Percentiles rank a stretch among this genome's conserved stretches.
phyloP scores from a whole-genome alignment of 2,329 filamentous ascomycete genomes.

The Fusarium nanum region DNA sequence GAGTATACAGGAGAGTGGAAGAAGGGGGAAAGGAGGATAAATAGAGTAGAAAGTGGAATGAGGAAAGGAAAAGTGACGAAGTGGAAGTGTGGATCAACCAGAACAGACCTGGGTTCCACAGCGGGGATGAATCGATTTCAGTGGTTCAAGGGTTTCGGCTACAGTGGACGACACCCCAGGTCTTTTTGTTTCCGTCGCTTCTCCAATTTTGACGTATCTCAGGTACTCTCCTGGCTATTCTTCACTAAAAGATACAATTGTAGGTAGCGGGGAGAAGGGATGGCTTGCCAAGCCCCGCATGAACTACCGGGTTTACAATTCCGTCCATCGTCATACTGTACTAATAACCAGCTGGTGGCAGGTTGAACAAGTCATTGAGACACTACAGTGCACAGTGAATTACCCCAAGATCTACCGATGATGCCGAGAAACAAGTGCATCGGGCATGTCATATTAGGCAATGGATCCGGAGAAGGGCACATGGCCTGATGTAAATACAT shows the following conservation, averaged over 20 bases:
- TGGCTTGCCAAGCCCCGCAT: constrained; percentile 19
- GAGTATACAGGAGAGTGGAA: not conserved
- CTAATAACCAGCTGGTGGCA: not conserved
- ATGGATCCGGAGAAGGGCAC: constrained; percentile 11
- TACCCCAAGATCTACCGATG: constrained; percentile 27
- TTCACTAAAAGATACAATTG: constrained; percentile 11
- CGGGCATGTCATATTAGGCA: constrained; percentile 27
- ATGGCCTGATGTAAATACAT: constrained; percentile 34
- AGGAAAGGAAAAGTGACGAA: constrained; percentile 36
- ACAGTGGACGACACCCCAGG: constrained; percentile 19
- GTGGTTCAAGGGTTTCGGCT: constrained; percentile 19
- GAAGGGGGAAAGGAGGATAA: constrained; percentile 22
- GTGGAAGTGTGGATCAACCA: constrained; percentile 38
- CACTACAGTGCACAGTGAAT: not conserved
- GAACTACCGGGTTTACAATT: constrained; percentile 12
- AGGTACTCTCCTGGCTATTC: constrained; percentile 11
- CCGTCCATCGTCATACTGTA: constrained; percentile 7
- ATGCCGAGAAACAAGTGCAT: constrained; percentile 35
- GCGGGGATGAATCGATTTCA: constrained; percentile 23
- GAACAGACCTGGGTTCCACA: constrained; percentile 10
- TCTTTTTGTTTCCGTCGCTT: constrained; percentile 6
- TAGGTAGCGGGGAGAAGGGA: constrained; percentile 23
- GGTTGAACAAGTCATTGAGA: not conserved
- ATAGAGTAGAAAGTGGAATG: constrained; percentile 17
- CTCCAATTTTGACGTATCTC: constrained; percentile 30